Evolutionary conservation across 192 early-diverging fungal genomes (phyloP), one percentile per base, ranked within the genome.

Genomic region (Kappamyces sp.): DNA sequence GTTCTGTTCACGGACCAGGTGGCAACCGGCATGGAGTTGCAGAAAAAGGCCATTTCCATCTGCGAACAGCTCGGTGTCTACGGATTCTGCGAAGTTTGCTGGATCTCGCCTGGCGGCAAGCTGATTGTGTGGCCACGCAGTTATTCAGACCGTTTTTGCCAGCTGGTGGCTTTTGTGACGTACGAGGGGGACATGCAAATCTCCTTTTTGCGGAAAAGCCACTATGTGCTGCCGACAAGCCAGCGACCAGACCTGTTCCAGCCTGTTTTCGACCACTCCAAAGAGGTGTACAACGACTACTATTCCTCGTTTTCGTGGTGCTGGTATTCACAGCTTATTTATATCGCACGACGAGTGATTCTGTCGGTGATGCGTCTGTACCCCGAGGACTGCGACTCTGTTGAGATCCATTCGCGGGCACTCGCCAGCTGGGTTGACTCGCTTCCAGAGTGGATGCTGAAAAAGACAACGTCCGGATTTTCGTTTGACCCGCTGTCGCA

Each of bases 141-240:
- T 38, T 38, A 2, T 29, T 34, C 12, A 30, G 40, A 52, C 11
- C 50, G 40, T 52, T 52, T 52, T n/a, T 38, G 50, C 36, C 35
- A 38, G 14, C 36, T 52, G 50, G 40, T 52, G 35, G 36, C 35
- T 34, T 29, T 52, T 14, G 36, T 34, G 36, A 38, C 40, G 29
- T 38, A 52, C n/a, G 50, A 52, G 40, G 36, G 35, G 4, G 50
- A 52, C 50, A 38, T 52, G 50, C 36, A 38, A 12, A 38, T 52
- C 4, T 52, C 50, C 5, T 52, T 52, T 29, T 29, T 52, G 15
- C 50, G 50, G 4, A 52, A 52, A 34, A 30, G 36, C 15, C 50
- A 34, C 12, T 52, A 38, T 38, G 40, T 52, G 50, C n/a, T 52
- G 36, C 40, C 50, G 11, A 52, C 40, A 5, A 52, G 40, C 40